Percentiles rank a stretch among this genome's conserved stretches.
These are phyloP conservation scores for Daldinia grandis DNA, from an alignment of 495 filamentous ascomycete species.

Conservation along the genomic window DNA sequence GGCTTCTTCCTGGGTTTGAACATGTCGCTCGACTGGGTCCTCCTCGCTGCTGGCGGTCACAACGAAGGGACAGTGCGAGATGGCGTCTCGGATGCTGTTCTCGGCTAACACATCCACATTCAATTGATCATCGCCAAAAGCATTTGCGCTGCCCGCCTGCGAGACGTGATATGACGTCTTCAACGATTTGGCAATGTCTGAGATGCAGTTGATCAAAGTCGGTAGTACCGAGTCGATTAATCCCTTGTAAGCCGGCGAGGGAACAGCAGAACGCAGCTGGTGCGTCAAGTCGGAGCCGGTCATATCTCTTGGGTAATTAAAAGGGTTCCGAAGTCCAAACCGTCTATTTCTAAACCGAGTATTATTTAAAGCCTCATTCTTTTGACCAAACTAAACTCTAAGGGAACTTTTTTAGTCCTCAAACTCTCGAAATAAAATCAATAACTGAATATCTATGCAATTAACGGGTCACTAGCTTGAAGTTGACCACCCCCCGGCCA, in stretches of 20 bases:
- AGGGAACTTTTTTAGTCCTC: not conserved
- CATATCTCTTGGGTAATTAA: not conserved
- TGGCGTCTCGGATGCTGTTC: conserved; percentile 51
- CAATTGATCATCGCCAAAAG: conserved; percentile 63
- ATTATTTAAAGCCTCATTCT: not conserved
- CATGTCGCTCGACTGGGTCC: conserved; percentile 55
- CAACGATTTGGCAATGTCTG: conserved; percentile 19
- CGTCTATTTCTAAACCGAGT: not conserved
- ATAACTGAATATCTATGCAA: too few relatives aligned
- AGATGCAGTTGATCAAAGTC: conserved; percentile 23
- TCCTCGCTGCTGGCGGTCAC: conserved; percentile 61
- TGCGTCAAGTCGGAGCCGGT: not conserved
- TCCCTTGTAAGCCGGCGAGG: conserved; percentile 7
- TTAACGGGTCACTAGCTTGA: conserved; percentile 1
- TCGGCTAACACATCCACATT: conserved; percentile 65
- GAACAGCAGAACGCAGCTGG: conserved; percentile 12
- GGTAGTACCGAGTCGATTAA: conserved; percentile 31
- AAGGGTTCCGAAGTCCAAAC: not conserved
- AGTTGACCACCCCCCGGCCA: not conserved
- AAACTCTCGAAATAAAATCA: not conserved
- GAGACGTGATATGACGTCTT: conserved; percentile 48
- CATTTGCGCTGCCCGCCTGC: conserved; percentile 56
- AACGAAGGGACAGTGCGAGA: conserved; percentile 53
- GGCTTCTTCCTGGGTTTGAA: conserved; percentile 3
- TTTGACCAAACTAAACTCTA: not conserved